phyloP scores from a whole-genome alignment of 2,329 filamentous ascomycete species.

The Pseudohalonectria lignicola region DNA sequence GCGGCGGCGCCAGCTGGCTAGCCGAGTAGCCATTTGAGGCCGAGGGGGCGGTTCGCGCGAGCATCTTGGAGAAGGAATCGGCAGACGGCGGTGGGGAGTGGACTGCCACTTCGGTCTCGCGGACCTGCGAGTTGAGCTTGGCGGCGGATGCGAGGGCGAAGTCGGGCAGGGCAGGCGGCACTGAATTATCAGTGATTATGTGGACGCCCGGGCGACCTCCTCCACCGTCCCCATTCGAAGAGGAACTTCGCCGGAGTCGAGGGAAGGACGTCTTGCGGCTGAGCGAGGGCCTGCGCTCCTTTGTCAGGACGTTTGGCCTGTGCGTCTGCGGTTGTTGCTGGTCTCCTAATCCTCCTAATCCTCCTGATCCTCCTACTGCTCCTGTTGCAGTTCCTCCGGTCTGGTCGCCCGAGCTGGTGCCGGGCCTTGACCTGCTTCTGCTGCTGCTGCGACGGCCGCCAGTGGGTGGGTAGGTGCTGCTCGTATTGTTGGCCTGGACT shows the following conservation, averaged over 20 bases:
- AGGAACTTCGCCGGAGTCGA: conserved; percentile 25
- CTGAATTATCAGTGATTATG: conserved; percentile 31
- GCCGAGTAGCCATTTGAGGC: conserved; percentile 15
- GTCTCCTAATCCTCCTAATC: conserved; percentile 3
- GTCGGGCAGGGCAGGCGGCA: conserved; percentile 42
- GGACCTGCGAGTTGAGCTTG: conserved; percentile 8
- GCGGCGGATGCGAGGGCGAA: conserved; percentile 31
- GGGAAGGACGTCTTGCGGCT: conserved; percentile 42
- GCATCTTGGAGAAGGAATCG: conserved; percentile 31
- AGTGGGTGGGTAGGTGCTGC: conserved; percentile 7
- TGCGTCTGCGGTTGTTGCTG: conserved; percentile 9
- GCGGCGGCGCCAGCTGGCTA: conserved; percentile 16
- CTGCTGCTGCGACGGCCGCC: conserved; percentile 1
- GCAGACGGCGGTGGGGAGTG: conserved; percentile 20
- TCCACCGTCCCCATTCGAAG: conserved; percentile 16
- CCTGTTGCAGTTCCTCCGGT: not conserved
- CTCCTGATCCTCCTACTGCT: not conserved
- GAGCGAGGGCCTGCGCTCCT: conserved; percentile 42
- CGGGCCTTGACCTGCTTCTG: conserved; percentile 19
- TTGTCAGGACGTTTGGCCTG: conserved; percentile 20
- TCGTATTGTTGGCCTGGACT: conserved; percentile 12
- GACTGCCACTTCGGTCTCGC: conserved; percentile 9
- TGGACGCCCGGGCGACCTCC: conserved; percentile 15
- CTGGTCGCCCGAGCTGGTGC: conserved; percentile 22
- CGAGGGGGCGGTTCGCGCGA: conserved; percentile 28